Base-by-base conservation (phyloP, 2,329 filamentous ascomycete species). In the Cladosporium austrohemisphaericum region DNA sequence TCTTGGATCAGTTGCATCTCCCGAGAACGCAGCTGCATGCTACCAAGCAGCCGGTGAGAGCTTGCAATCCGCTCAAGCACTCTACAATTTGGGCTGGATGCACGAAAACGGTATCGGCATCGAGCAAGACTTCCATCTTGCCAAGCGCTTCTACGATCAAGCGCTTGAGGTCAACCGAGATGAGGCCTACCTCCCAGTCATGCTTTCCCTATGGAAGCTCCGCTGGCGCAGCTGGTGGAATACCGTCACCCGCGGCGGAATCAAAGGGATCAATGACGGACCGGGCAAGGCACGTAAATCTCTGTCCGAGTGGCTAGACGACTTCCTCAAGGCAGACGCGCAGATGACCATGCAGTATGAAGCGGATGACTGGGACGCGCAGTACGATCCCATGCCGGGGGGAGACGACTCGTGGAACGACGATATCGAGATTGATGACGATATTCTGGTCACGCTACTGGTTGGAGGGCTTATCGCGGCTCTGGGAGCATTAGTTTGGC, bases 31-130 rank as follows among this genome's bases (percentile, higher is more conserved):
- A 5, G 90, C 91, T 0, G 84, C 86, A 36, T 98, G 93, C 72
- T 98, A 98, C 62, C 85, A 87, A 46, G 87, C 88, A 3, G 93
- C 93, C 1, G 91, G 91, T 0, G 93, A 98, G 64, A 90, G 87
- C 52, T 84, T 92, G 58, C 86, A 90, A 63, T 95, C 89, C 59
- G 93, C 92, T 2, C 94, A 98, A 69, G 93, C 94, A 11, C 81
- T 96, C 50, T 98, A 90, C 80, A 97, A 98, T 61, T 76, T 98
- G 11, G 94, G 93, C 4, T 98, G 93, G 93, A 97, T 98, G 92
- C 90, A 98, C 63, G 93, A 98, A 70, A 96, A 97, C 62, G 93
- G 93, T 6, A 77, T 97, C 41, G 89, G 91, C 2, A 80, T 97
- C 16, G 85, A 87, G 48, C 93, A 98, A 65, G 93, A 98, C 65